A percentile compares a stretch with the other conserved stretches of the same genome.
These are phyloP conservation scores for Triticum monococcum DNA, from an alignment of 176 grass and related monocot species.

Conservation along the genomic window DNA sequence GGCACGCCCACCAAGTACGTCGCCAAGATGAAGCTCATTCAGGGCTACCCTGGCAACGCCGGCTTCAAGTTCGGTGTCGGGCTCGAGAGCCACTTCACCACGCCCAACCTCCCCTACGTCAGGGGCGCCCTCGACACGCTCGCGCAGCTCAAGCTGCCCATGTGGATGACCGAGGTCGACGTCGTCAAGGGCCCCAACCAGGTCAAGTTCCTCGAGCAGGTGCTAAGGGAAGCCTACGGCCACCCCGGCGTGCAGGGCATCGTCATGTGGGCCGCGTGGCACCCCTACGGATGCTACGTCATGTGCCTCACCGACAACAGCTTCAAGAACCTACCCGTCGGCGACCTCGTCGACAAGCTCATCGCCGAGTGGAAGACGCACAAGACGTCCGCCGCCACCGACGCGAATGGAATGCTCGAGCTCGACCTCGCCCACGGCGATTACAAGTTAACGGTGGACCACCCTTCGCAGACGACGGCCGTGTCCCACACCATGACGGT, in stretches of 20 bases:
- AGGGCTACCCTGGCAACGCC: neutral
- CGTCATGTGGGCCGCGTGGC: conserved; percentile 65
- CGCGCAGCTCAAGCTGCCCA: conserved; percentile 41
- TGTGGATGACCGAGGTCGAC: conserved; percentile 84
- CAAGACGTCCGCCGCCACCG: conserved; percentile 7
- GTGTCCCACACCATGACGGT: conserved; percentile 23
- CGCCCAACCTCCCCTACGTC: conserved; percentile 51
- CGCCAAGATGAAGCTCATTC: conserved; percentile 41
- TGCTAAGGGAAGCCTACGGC: conserved; percentile 55
- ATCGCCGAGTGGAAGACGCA: conserved; percentile 50
- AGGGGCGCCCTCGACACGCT: conserved; percentile 50
- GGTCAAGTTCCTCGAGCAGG: conserved; percentile 49
- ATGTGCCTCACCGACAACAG: conserved; percentile 67
- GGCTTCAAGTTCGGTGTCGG: conserved; percentile 42
- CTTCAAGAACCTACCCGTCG: conserved; percentile 53
- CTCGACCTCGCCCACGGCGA: conserved; percentile 47
- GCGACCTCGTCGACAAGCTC: conserved; percentile 54
- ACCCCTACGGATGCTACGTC: conserved; percentile 36
- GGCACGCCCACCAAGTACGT: conserved; percentile 39
- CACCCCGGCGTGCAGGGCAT: conserved; percentile 67
- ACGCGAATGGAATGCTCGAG: conserved; percentile 26
- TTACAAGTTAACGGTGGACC: conserved; percentile 40
- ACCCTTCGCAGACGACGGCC: conserved; percentile 16
- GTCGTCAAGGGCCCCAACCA: conserved; percentile 28
- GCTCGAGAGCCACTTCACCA: conserved; percentile 56